Percentiles rank a stretch among this genome's conserved stretches.
phyloP scores from a whole-genome alignment of 2,329 filamentous ascomycete genomes.

The Escovopsis weberi region DNA sequence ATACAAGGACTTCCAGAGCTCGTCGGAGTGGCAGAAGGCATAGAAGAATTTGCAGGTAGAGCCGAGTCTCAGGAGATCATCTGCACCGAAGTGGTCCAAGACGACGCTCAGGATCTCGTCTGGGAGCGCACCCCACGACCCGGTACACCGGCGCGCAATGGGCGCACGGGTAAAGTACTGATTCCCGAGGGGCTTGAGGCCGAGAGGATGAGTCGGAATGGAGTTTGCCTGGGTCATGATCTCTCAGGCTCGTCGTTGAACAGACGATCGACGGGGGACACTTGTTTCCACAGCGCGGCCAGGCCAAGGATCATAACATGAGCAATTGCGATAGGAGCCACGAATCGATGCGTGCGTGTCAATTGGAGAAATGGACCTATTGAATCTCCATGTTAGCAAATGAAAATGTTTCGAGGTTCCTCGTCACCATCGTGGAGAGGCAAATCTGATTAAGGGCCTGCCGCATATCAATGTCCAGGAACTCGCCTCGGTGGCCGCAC shows the following conservation, averaged over 20 bases:
- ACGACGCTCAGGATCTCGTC: conserved; percentile 69
- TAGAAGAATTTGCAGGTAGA: conserved; percentile 74
- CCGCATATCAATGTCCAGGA: no score
- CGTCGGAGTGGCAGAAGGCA: conserved; percentile 71
- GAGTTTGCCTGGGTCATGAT: conserved; percentile 18
- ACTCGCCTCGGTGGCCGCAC: no score
- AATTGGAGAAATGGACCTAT: no score
- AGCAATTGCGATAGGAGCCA: no score
- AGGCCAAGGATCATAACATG: no score
- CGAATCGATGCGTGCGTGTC: no score
- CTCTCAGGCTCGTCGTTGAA: neutral
- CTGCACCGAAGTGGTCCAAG: conserved; percentile 58
- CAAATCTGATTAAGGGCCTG: no score
- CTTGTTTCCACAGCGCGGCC: neutral
- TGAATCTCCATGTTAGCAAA: no score
- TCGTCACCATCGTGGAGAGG: no score
- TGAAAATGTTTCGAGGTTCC: no score
- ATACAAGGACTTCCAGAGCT: conserved; percentile 79
- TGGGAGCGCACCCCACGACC: conserved; percentile 52
- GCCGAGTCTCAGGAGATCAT: conserved; percentile 49
- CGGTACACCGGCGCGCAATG: conserved; percentile 53
- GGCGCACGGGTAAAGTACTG: conserved; percentile 49
- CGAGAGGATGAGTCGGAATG: conserved; percentile 66
- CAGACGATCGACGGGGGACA: neutral
- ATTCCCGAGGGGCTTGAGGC: conserved; percentile 79